Evolutionary conservation across 1,284 basidiomycete genomes (phyloP), one percentile per base, ranked within the genome.

Genomic region (Waitea zeae): DNA sequence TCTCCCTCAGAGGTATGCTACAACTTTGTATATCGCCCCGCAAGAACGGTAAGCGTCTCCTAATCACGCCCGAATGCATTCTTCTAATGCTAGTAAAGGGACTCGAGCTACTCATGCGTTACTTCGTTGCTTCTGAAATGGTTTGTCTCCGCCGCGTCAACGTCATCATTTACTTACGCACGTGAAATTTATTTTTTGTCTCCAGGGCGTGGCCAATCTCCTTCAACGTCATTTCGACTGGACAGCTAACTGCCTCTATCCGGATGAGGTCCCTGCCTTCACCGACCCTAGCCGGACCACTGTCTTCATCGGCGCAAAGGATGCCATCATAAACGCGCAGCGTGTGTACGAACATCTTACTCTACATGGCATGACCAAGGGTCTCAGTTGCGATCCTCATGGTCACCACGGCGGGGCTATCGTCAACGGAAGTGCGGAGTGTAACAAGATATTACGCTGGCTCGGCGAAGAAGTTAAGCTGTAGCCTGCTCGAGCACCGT

Each of bases 231-330:
- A 83, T 49, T 88, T 87, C 49, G 76, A 80, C 47, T 90, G 84
- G 87, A 64, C 72, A 20, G 71, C 79, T n/a, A 93, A 93, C 49
- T 77, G 82, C 4, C 61, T 93, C 11, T 92, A 81, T 70, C 80
- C 74, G 40, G 82, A 88, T 51, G 82, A 92, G 45, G 88, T 92
- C 30, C 86, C 86, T 0, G 64, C 81, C 45, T 74, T 75, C 11
- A 55, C 63, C 27, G 68, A 82, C 49, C 64, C 67, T 2, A 44
- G 56, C 36, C 63, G 70, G 54, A 62, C 69, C 12, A 45, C 77
- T 36, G 79, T 84, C 50, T 64, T 90, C 43, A 58, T 93, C 12
- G 83, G 84, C 15, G 83, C 79, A 1, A 67, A 73, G 42, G 89
- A 93, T 44, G 64, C 64, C 17, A 84, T 95, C 44, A 56, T 92